Evolutionary conservation across 2,329 filamentous ascomycete genomes (phyloP).

Genomic region (Camillea tinctor): DNA sequence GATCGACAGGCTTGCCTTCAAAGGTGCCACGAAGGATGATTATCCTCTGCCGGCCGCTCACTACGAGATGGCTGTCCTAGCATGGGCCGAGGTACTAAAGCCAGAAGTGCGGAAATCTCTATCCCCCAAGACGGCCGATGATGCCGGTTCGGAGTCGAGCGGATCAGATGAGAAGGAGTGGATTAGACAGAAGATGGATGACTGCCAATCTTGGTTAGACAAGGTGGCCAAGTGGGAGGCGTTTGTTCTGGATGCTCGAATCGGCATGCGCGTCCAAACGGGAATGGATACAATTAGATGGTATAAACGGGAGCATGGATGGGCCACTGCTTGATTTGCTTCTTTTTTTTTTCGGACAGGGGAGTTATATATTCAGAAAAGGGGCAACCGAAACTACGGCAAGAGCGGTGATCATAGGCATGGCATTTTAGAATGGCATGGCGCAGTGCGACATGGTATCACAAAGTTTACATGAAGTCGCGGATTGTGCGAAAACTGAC

Average conservation of each 20-base stretch:
- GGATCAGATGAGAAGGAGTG: slow-evolving; percentile 30
- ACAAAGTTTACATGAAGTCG: no score
- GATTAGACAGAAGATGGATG: slow-evolving; percentile 50
- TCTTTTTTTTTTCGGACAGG: not conserved
- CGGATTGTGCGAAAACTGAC: no score
- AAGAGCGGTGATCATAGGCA: not conserved
- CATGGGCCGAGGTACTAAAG: slow-evolving; percentile 68
- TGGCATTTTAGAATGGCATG: not conserved
- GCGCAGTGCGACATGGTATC: not conserved
- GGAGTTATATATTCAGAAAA: not conserved
- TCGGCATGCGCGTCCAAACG: slow-evolving; percentile 71
- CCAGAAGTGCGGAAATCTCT: slow-evolving; percentile 31
- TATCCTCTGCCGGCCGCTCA: slow-evolving; percentile 72
- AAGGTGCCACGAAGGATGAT: slow-evolving; percentile 63
- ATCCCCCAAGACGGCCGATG: not conserved
- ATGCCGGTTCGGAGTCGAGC: not conserved
- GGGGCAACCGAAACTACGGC: no score
- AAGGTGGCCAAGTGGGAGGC: slow-evolving; percentile 68
- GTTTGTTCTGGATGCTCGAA: slow-evolving; percentile 71
- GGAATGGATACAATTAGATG: slow-evolving; percentile 64
- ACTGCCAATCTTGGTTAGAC: slow-evolving; percentile 64
- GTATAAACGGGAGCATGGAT: slow-evolving; percentile 35
- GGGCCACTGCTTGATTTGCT: slow-evolving; percentile 17
- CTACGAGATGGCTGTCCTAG: slow-evolving; percentile 82
- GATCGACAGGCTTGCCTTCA: slow-evolving; percentile 48